Base-by-base conservation (phyloP, 768 basidiomycete species). In the Tremella mesenterica region DNA sequence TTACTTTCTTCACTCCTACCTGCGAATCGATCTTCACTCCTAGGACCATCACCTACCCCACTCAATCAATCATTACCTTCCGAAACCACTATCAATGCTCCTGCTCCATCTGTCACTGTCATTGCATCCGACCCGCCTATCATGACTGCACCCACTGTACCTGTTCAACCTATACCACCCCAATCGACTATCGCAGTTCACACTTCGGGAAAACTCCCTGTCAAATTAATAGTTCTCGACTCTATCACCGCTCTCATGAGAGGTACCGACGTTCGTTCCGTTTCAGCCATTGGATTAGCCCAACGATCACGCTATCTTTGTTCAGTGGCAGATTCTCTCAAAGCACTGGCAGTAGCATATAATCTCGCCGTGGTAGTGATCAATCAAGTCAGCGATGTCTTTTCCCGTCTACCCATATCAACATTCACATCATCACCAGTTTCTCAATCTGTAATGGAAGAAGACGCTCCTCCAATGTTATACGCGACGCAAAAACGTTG, bases 331-430 rank as follows among this genome's bases (percentile, higher is more conserved):
- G 75, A 78, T 16, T 75, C 80, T 34, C 79, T 97, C 4, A 90
- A 92, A 71, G 60, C 73, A 5, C 76, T 96, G 21, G 88, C 88
- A 0, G 75, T 74, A 60, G 76, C 75, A 50, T 76, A 85, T 64
- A 74, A 77, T 27, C 69, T 92, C 21, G 87, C 87, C 0, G 76
- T 97, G 20, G 73, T 96, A 21, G 82, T 95, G 44, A 74, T 97
- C 48, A 96, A 96, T 74, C 88, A 92, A 72, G 90, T 92, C 4
- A 78, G 81, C 14, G 89, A 92, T 67, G 82, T 81, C n/a, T 84
- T 88, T 55, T 73, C 81, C 13, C 50, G 54, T 14, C 46, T 39
- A 28, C 20, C 33, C n/a, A 23, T 41, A 25, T 45, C 25, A 16
- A 13, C 25, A 8, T 16, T 31, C 27, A 43, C 47, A 30, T 31